These are phyloP conservation scores for Ormosia semicastrata DNA, from an alignment of 306 rosid genomes.

Conservation along the genomic window DNA sequence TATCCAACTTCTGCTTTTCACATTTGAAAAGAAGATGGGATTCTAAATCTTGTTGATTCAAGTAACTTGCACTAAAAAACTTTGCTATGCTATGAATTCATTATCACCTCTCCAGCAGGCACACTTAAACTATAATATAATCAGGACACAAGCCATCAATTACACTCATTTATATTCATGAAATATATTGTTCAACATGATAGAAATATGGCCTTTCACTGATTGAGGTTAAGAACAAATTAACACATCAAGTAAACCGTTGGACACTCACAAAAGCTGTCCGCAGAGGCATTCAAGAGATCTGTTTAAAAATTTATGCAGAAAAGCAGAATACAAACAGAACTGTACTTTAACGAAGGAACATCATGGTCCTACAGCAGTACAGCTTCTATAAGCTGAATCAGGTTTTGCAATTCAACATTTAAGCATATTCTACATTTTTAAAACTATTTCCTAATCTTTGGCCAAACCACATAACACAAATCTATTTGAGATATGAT, in stretches of 20 bases:
- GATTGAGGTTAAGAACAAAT: background rate
- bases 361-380: background rate
- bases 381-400: background rate
- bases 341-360: constrained; percentile 1
- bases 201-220: background rate
- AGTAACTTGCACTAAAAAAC: background rate
- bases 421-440: constrained; percentile 6
- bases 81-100: background rate
- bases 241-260: background rate
- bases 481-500: constrained; percentile 4
- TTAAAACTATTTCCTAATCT: constrained; percentile 11
- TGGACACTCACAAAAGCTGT: background rate
- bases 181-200: background rate
- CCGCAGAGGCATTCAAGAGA: background rate
- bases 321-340: background rate
- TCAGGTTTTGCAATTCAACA: background rate
- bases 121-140: background rate
- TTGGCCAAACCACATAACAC: background rate
- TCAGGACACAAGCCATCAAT: background rate
- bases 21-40: background rate
- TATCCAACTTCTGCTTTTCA: background rate
- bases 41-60: background rate
- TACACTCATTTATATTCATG: background rate
- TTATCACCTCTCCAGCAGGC: background rate
- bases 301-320: background rate